Evolutionary conservation across 768 basidiomycete genomes (phyloP), one percentile per base, ranked within the genome.

Genomic region (Porphyrellus cyaneotinctus): DNA sequence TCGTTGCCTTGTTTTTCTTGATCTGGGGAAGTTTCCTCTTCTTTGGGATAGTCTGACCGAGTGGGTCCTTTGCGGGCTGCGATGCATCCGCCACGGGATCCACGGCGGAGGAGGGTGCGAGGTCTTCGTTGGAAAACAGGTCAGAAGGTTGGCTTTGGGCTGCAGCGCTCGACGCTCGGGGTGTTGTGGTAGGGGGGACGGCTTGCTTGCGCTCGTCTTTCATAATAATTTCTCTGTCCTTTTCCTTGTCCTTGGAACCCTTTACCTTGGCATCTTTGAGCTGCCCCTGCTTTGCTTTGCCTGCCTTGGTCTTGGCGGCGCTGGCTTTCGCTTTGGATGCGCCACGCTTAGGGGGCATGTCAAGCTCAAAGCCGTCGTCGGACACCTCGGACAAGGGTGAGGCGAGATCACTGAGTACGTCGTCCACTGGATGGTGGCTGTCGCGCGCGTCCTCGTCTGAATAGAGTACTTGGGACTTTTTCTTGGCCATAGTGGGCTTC

Each of bases 11-110:
- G 67, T 74, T 81, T 70, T 86, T 85, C 72, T 79, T 85, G 55
- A 87, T 87, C n/a, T 78, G 70, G 0, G 85, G 83, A 20, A 84
- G 73, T 63, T 86, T 88, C 35, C 74, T 78, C 64, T 83, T 86
- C 72, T 80, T 84, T n/a, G 72, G 71, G 18, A 74, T 48, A 23
- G 58, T 9, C 23, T 64, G 67, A 28, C 56, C 51, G 14, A 63
- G 46, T 1, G 43, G 30, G 8, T 73, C 69, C 39, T 58, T 59
- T n/a, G 41, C 14, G 24, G 41, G 8, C 18, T 49, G 49, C 3
- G 67, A 61, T 46, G 24, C 24, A 24, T 63, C 63, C 22, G 33
- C 47, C 6, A 35, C 39, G 17, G 39, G 20, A 18, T 66, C 64
- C 17, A 36, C 43, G 12, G 47, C 35, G 2, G 59, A 50, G 1